Evolutionary conservation across 441 rosid species (phyloP).

Genomic region (Dalechampia spathulata): DNA sequence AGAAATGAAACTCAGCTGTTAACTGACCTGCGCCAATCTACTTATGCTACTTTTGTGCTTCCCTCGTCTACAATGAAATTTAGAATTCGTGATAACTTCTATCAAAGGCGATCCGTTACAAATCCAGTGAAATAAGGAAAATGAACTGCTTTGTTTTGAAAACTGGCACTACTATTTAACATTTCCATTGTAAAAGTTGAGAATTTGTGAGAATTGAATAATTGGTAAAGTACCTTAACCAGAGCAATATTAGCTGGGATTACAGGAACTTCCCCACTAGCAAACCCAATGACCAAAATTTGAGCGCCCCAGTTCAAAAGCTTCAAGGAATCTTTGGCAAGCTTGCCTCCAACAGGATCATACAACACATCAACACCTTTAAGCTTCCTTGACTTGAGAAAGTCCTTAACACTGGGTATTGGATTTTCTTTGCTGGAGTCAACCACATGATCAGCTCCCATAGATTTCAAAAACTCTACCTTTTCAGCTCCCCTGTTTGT

Average conservation of each 20-base stretch:
- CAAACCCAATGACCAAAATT: slow-evolving; percentile 82
- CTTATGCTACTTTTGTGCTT: too few relatives aligned
- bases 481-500: slow-evolving; percentile 63
- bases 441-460: slow-evolving; percentile 84
- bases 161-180: too few relatives aligned
- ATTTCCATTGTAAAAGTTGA: too few relatives aligned
- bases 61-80: too few relatives aligned
- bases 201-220: slow-evolving; percentile 2
- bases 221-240: slow-evolving; percentile 51
- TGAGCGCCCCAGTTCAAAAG: slow-evolving; percentile 95
- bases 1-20: too few relatives aligned
- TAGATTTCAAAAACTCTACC: slow-evolving; percentile 54
- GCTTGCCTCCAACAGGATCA: slow-evolving; percentile 95
- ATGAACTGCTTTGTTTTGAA: too few relatives aligned
- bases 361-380: slow-evolving; percentile 84
- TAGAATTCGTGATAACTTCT: too few relatives aligned
- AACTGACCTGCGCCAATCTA: too few relatives aligned
- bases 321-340: slow-evolving; percentile 66
- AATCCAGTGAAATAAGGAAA: too few relatives aligned
- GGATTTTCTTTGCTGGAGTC: slow-evolving; percentile 58
- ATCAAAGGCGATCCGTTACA: too few relatives aligned
- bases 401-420: slow-evolving; percentile 61
- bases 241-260: slow-evolving; percentile 88
- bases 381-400: slow-evolving; percentile 65
- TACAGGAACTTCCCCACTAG: slow-evolving; percentile 78